Evolutionary conservation across 2,329 filamentous ascomycete genomes (phyloP), one percentile per base, ranked within the genome.

Genomic region (Dactylellina parvicollis): DNA sequence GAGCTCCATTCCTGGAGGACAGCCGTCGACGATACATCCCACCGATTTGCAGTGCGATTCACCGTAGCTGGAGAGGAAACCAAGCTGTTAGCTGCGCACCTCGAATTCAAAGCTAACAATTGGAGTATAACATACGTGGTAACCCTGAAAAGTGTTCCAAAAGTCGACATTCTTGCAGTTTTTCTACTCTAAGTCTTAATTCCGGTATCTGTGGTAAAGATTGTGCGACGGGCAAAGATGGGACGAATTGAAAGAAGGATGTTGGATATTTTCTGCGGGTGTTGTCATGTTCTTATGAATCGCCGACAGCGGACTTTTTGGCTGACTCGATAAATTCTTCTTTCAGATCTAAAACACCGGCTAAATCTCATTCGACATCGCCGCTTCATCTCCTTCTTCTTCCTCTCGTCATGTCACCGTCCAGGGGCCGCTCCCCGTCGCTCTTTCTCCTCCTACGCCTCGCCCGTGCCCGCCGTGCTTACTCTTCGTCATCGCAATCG

Each of bases 21-120:
- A 91, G 78, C 92, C 92, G 80, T 98, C 94, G 82, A 98, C 89
- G 79, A 98, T 97, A 84, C 92, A 96, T 79, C 92, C 93, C 79
- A 98, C 92, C 30, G 90, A 94, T 79, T 89, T 90, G 84, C 94
- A 96, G 83, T 97, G 94, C 66, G 91, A 96, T 82, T 93, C 90
- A 80, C 90, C 90, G 83, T 91, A 91, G 79, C 87, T 88, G 80
- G 38, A 38, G 38, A 26, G 36, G 18, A 44, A 76, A 65, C 57
- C 46, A 34, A 75, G 57, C 75, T 57, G 42, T 65, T 38, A 56
- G 36, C 34, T 62, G 38, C 34, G 30, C 44, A 64, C 24, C 54
- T 44, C 10, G 34, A 36, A 22, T n/a, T 32, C 47, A 47, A 71
- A 47, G 47, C 28, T 9, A 59, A 34, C 28, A 66, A 54, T 74